Evolutionary conservation across 768 basidiomycete genomes (phyloP).

Genomic region (Russula compacta): DNA sequence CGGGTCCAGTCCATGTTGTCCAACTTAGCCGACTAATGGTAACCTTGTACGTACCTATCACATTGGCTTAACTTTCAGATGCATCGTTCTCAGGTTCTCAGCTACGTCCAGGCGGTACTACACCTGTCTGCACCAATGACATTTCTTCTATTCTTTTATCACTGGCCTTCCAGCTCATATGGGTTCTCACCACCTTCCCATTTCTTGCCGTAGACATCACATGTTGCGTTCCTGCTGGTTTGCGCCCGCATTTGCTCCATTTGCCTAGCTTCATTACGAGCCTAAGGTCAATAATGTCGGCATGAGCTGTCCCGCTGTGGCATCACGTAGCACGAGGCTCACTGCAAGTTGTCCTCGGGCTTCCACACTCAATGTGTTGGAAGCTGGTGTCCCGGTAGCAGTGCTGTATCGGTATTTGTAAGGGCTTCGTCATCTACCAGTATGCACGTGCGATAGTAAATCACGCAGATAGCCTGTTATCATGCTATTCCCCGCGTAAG

Average conservation of each 20-base stretch:
- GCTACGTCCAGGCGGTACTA: too few species aligned
- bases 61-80: not conserved
- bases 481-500: not conserved
- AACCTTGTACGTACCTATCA: too few species aligned
- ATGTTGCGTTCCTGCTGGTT: not conserved
- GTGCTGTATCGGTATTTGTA: not conserved
- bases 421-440: not conserved
- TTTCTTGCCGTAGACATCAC: slow-evolving; percentile 1
- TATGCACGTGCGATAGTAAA: not conserved
- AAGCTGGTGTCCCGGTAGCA: not conserved
- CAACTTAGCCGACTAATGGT: not conserved
- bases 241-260: slow-evolving; percentile 5
- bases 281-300: not conserved
- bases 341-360: not conserved
- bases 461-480: not conserved
- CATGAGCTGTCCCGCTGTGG: not conserved
- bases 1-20: slow-evolving; percentile 3
- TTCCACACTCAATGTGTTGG: not conserved
- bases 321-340: slow-evolving; percentile 3
- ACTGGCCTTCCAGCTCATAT: not conserved
- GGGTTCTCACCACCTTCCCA: not conserved
- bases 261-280: not conserved
- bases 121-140: not conserved
- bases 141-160: slow-evolving; percentile 7
- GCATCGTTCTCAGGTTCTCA: not conserved